Evolutionary conservation across 2,329 filamentous ascomycete genomes (phyloP).

Genomic region (Didymosphaeria variabile): DNA sequence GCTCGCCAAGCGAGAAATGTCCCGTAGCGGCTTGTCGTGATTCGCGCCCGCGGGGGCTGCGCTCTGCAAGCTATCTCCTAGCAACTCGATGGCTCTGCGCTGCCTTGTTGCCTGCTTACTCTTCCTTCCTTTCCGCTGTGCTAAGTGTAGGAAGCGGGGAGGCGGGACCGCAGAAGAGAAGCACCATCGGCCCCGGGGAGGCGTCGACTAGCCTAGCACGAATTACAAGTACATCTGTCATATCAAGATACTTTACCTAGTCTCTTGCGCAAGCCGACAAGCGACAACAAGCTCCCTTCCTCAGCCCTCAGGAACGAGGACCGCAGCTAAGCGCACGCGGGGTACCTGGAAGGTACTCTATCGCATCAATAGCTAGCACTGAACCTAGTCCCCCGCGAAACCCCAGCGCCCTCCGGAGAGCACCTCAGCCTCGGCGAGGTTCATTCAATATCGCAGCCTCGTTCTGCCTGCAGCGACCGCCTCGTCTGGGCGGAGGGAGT

Average conservation of each 20-base stretch:
- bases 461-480: not conserved
- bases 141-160: constrained; percentile 1
- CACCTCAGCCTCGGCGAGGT: not conserved
- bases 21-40: not conserved
- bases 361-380: too few relatives aligned
- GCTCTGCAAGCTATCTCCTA: not conserved
- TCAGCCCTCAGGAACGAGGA: not conserved
- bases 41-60: not conserved
- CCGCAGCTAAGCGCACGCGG: not conserved
- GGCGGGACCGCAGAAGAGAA: not conserved
- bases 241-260: too few relatives aligned
- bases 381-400: not conserved
- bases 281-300: too few relatives aligned
- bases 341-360: too few relatives aligned
- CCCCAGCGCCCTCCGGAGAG: not conserved
- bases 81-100: not conserved
- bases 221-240: not conserved
- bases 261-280: constrained; percentile 1
- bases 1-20: constrained; percentile 1
- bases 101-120: not conserved
- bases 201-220: not conserved
- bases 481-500: too few relatives aligned
- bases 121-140: not conserved
- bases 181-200: not conserved
- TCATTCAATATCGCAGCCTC: constrained; percentile 9